Evolutionary conservation across 1,284 basidiomycete species (phyloP).

Genomic region (Pseudozyma flocculosa): DNA sequence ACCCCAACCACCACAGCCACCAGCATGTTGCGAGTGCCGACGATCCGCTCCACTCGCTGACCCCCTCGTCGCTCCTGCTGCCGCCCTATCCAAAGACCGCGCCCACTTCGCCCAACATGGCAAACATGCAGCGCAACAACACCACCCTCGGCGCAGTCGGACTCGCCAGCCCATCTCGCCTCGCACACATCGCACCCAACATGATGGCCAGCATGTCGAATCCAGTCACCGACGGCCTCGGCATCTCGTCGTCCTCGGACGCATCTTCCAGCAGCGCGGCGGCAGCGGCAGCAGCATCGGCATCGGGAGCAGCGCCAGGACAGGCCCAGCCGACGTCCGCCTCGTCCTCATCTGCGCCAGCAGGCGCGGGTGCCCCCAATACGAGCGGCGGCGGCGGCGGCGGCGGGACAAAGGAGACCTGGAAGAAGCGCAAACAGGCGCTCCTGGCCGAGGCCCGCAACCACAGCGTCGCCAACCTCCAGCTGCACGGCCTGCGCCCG

Average conservation of each 20-base stretch:
- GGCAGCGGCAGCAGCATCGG: too few relatives aligned
- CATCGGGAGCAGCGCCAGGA: too few relatives aligned
- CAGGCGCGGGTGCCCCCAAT: slow-evolving; percentile 1
- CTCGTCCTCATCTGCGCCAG: too few relatives aligned
- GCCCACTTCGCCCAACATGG: neutral
- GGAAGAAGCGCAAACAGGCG: slow-evolving; percentile 43
- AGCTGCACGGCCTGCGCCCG: slow-evolving; percentile 39
- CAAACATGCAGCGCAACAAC: neutral
- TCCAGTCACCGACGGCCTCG: neutral
- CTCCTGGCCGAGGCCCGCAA: slow-evolving; percentile 41
- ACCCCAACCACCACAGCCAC: too few relatives aligned
- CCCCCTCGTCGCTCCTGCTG: too few relatives aligned
- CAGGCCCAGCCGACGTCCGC: too few relatives aligned
- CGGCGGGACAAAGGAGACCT: slow-evolving; percentile 37
- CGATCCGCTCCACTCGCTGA: too few relatives aligned
- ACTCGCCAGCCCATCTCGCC: neutral
- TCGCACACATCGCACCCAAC: neutral
- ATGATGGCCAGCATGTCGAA: neutral
- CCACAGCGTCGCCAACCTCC: slow-evolving; percentile 44
- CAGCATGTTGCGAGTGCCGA: too few relatives aligned
- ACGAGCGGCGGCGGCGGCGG: slow-evolving; percentile 4
- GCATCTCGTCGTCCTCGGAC: neutral
- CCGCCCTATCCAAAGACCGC: neutral
- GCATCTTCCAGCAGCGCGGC: too few relatives aligned
- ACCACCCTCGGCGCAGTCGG: neutral